Conservation (phyloP, 345 rosid species). For the Rhodamnia rubescens region DNA sequence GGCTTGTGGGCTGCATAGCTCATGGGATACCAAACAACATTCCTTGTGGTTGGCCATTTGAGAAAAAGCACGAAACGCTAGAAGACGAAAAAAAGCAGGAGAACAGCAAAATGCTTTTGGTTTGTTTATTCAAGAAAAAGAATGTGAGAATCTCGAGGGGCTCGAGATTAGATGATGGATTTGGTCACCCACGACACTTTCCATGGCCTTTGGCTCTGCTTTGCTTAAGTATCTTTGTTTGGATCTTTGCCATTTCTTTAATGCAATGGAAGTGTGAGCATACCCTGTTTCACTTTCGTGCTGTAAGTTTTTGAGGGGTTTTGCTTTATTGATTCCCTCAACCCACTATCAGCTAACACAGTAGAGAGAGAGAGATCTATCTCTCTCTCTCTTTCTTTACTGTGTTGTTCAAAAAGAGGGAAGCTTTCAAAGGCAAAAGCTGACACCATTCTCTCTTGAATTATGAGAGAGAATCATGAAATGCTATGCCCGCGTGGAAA, state of each 20-base stretch:
- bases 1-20: not conserved
- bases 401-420: not conserved
- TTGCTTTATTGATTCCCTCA: conserved; percentile 4
- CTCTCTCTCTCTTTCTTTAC: not conserved
- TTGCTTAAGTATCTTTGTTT: not conserved
- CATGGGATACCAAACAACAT: not conserved
- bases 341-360: not conserved
- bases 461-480: not conserved
- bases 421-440: conserved; percentile 7
- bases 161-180: not conserved
- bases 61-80: not conserved
- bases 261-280: not conserved
- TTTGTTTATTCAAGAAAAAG: not conserved
- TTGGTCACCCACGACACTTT: not conserved
- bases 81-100: not conserved
- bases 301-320: not conserved
- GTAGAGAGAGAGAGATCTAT: too few species aligned
- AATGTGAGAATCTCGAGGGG: conserved; percentile 3
- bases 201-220: not conserved
- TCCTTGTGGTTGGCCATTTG: not conserved
- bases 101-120: not conserved
- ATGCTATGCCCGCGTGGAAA: conserved; percentile 1
- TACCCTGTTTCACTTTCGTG: not conserved
- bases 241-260: not conserved
- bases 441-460: not conserved